Base-by-base conservation (phyloP, 805 yeast genomes). In the Nakazawaea populi region DNA sequence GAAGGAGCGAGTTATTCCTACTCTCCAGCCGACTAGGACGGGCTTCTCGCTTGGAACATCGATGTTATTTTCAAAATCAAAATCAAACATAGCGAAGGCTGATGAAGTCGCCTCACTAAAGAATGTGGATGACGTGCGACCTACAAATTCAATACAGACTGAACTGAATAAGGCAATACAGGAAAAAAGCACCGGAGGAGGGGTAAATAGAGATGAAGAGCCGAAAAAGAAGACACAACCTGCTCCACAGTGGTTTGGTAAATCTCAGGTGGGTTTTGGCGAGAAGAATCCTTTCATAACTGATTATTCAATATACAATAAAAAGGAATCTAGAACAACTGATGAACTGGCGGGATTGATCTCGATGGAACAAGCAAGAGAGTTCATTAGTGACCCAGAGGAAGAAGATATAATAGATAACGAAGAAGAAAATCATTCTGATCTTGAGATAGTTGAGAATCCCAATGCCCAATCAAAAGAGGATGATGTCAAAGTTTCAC, bases 261-360 rank as follows among this genome's bases (percentile, higher is more conserved):
- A 48, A 46, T 48, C 46, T 4, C 50, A 48, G 32, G 52, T 48
- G 11, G 46, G 45, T 14, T 43, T 55, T 36, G 53, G 49, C 37
- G 44, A 52, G n/a, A 49, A 49, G 6, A 51, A 57, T 6, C 54
- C 57, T 28, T 44, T 47, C 29, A 45, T 49, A 24, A 51, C 53
- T 7, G 53, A 51, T 32, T 51, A 46, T 29, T 51, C 53, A 2
- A 46, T 51, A 11, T 46, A 51, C 24, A 51, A 46, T 39, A 46
- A 51, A 28, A 32, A 30, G 6, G 12, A 6, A 4, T 4, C 4
- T 4, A 30, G 5, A 10, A 65, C 70, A 4, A 73, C 68, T 31
- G 76, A 74, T 45, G 79, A 76, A 51, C 66, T 67, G 42, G 75
- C 72, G 1, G 84, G 83, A 0, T 60, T 82, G 46, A 69, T 80